Evolutionary conservation across 1,139 yeast species (phyloP), one percentile per base, ranked within the genome.

Genomic region (Waltiozyma solani): DNA sequence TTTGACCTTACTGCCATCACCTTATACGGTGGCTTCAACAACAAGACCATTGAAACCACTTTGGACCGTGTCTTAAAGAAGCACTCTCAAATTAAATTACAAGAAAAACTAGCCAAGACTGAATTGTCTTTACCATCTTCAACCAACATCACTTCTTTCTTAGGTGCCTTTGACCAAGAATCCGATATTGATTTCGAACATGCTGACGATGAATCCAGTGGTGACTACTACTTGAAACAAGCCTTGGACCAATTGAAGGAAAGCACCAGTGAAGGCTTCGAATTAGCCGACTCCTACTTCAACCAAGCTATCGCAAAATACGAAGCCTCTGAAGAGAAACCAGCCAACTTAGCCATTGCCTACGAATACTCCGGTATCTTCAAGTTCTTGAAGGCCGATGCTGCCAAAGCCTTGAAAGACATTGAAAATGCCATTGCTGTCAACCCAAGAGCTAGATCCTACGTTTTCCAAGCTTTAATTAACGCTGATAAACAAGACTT

Each of bases 1-100:
- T 79, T 81, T 60, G 98, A 93, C 62, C 75, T 85, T 60, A 89
- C 97, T 41, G 89, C 95, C 4, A 68, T 81, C 56, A 76, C 89
- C 31, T 69, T 82, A 47, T 75, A 72, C 56, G 87, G 87, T 34
- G 87, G 86, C 41, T 82, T 85, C 64, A 76, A 76, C 54, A 85
- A 84, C 60, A 79, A 79, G 54, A 70, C 84, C 26, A 73, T 84
- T 43, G 95, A 87, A 60, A 73, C 76, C 48, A 76, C 84, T 41
- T 77, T 93, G 55, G 97, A 93, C 67, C 77, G 96, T 60, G 87
- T 85, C 35, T 73, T 91, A 67, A 76, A 76, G 57, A 76, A 80
- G 55, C 86, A 79, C 57, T 79, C 95, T 13, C 73, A 73, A 58
- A 70, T 71, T 57, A 67, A 79, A 41, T 81, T 81, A 45, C 77